phyloP scores from a whole-genome alignment of 768 basidiomycete species.

The Strobilomyces confusus region DNA sequence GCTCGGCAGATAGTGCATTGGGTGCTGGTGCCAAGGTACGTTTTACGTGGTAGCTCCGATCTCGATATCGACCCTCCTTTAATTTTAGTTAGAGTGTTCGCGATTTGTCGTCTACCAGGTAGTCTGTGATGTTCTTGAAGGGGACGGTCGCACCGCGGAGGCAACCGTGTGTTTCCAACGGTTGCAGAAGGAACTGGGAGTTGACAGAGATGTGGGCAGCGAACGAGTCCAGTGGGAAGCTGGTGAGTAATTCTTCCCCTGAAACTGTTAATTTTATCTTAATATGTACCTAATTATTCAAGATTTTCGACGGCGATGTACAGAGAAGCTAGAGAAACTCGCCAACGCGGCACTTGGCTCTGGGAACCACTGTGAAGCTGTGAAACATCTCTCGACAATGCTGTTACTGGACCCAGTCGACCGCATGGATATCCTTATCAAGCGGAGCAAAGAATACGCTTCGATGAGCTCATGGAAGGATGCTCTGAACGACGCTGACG shows the following conservation, averaged over 20 bases:
- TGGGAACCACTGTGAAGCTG: background rate
- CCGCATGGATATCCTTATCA: background rate
- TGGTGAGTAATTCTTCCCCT: background rate
- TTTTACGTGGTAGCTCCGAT: background rate
- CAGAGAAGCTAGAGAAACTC: background rate
- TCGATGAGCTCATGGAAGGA: background rate
- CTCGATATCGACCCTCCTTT: background rate
- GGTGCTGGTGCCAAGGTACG: background rate
- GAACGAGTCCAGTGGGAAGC: constrained; percentile 2
- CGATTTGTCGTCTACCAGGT: background rate
- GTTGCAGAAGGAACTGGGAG: background rate
- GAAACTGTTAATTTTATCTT: background rate
- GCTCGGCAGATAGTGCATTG: background rate
- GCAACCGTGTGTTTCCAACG: constrained; percentile 3
- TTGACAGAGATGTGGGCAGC: background rate
- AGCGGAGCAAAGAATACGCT: background rate
- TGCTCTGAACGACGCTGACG: background rate
- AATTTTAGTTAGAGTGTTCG: constrained; percentile 1
- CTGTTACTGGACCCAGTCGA: background rate
- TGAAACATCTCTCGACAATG: background rate
- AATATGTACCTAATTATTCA: too few relatives aligned
- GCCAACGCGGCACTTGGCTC: background rate
- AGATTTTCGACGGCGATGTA: constrained; percentile 4
- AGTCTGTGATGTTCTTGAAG: background rate
- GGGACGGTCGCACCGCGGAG: background rate